A percentile compares a stretch with the other conserved stretches of the same genome.
Evolutionary conservation across 305 asterid genomes (phyloP).

Genomic region (Fraxinus greggii): DNA sequence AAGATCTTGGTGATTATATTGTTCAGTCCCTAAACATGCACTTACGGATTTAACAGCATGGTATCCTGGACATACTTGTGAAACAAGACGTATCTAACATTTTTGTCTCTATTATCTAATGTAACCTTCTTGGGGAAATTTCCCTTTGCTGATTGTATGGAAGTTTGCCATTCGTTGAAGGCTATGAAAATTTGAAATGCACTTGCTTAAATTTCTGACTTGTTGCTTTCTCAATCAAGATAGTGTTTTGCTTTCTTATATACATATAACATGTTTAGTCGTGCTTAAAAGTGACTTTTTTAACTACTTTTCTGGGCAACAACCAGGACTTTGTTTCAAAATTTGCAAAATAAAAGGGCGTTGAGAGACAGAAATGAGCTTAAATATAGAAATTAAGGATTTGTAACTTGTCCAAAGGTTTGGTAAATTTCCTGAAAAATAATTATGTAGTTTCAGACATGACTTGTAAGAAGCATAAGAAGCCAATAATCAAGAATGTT

Average conservation of each 20-base stretch:
- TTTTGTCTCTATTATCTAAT: neutral
- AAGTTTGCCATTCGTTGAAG: neutral
- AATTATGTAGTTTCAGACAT: neutral
- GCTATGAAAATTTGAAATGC: neutral
- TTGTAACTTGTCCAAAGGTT: neutral
- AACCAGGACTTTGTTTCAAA: neutral
- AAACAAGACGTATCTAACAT: neutral
- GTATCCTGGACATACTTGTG: neutral
- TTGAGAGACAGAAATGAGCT: neutral
- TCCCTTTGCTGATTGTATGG: neutral
- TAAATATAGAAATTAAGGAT: neutral
- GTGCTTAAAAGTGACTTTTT: neutral
- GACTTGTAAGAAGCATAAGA: neutral
- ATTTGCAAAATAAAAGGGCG: neutral
- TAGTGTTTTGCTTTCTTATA: neutral
- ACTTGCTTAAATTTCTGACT: neutral
- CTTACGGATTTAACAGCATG: neutral
- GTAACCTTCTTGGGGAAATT: slow-evolving; percentile 2
- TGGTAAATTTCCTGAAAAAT: neutral
- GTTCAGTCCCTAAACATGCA: neutral
- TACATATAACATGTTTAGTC: neutral
- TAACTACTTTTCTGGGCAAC: neutral
- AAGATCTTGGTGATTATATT: neutral
- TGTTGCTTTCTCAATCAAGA: neutral
- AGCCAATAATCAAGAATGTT: neutral